A percentile compares a stretch with the other conserved stretches of the same genome.
phyloP scores from a whole-genome alignment of 257 asterid species.

The Solanum ossicruentum region DNA sequence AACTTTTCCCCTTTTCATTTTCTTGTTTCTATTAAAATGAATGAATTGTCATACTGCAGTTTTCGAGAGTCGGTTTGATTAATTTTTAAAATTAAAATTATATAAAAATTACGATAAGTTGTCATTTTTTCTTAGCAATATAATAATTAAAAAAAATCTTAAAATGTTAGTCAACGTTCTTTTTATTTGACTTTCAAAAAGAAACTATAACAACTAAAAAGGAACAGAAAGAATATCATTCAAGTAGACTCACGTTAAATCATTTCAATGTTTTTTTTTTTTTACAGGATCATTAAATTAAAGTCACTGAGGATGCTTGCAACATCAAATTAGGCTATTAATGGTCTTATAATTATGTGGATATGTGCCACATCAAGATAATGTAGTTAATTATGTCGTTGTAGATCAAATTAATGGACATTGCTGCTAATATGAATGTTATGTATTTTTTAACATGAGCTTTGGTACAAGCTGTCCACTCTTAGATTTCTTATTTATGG shows the following conservation, averaged over 20 bases:
- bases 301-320: slow-evolving; percentile 7
- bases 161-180: too few relatives aligned
- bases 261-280: not conserved
- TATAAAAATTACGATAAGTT: too few relatives aligned
- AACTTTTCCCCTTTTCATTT: not conserved
- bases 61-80: too few relatives aligned
- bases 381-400: not conserved
- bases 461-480: not conserved
- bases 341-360: not conserved
- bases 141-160: too few relatives aligned
- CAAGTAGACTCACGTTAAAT: too few relatives aligned
- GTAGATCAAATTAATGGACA: not conserved
- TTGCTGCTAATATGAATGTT: not conserved
- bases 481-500: not conserved
- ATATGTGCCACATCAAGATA: not conserved
- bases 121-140: too few relatives aligned
- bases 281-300: slow-evolving; percentile 40
- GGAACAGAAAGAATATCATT: too few relatives aligned
- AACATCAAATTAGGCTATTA: not conserved
- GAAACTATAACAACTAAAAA: too few relatives aligned
- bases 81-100: too few relatives aligned
- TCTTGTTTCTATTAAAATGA: not conserved
- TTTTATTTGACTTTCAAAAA: too few relatives aligned
- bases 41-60: too few relatives aligned
- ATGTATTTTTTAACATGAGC: not conserved